Percentiles rank a stretch among this genome's conserved stretches.
Conservation (phyloP, 805 yeast genomes). For the Yamadazyma phyllophila region DNA sequence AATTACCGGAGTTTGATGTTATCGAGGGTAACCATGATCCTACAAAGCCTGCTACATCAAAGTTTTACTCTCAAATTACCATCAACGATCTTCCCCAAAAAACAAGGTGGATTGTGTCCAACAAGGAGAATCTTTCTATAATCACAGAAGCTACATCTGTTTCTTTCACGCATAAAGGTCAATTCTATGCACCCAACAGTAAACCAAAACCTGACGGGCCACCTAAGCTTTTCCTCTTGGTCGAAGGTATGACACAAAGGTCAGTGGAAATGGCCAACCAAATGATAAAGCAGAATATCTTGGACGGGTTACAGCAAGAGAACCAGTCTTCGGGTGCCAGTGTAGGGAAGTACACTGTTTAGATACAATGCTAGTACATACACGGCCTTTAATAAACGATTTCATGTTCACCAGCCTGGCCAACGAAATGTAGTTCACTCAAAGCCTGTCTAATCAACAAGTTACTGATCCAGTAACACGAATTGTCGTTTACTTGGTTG, state of each 20-base stretch:
- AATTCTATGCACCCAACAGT: conserved; percentile 47
- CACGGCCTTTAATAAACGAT: no score
- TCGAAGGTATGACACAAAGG: conserved; percentile 69
- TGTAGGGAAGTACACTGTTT: conserved; percentile 50
- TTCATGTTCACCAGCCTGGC: no score
- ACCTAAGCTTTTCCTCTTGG: conserved; percentile 70
- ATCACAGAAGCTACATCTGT: conserved; percentile 71
- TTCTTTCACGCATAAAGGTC: conserved; percentile 81
- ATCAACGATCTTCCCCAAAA: conserved; percentile 84
- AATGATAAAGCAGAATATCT: conserved; percentile 51
- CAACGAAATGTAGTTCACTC: no score
- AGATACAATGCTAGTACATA: no score
- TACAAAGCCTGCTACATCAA: conserved; percentile 52
- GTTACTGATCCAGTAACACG: no score
- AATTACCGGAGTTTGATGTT: conserved; percentile 45
- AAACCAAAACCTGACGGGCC: conserved; percentile 51
- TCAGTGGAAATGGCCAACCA: conserved; percentile 60
- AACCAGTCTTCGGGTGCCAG: conserved; percentile 27
- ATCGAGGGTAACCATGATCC: conserved; percentile 53
- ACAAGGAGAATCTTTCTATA: conserved; percentile 58
- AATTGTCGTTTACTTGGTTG: no score
- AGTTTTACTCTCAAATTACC: conserved; percentile 64
- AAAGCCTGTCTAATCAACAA: no score
- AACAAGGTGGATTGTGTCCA: conserved; percentile 76
- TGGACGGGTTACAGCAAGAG: conserved; percentile 55